These are phyloP conservation scores for Suillus spraguei DNA, from an alignment of 768 basidiomycete genomes.

Conservation along the genomic window DNA sequence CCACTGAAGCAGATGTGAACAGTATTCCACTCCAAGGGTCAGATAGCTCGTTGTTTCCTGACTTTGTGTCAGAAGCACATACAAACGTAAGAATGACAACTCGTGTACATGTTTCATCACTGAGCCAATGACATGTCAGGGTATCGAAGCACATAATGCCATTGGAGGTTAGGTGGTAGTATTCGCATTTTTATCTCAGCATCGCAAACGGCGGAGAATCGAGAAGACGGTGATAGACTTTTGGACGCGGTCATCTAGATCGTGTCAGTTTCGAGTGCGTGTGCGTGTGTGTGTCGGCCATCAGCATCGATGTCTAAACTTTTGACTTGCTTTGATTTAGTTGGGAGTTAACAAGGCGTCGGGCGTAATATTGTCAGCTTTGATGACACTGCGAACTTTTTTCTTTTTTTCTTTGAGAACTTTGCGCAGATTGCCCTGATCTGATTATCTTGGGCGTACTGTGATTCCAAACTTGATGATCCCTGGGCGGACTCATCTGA, in stretches of 20 bases:
- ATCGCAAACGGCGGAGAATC: conserved; percentile 55
- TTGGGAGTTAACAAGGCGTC: conserved; percentile 80
- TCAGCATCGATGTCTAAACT: not conserved
- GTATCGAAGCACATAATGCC: conserved; percentile 57
- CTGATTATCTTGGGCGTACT: no score
- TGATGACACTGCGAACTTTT: conserved; percentile 77
- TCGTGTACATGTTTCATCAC: not conserved
- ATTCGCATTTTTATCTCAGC: conserved; percentile 57
- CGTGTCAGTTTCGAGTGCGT: conserved; percentile 68
- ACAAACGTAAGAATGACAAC: conserved; percentile 9
- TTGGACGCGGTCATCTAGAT: conserved; percentile 35
- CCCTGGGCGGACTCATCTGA: conserved; percentile 61
- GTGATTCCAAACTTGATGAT: conserved; percentile 69
- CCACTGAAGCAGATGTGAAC: conserved; percentile 8
- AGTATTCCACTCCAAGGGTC: conserved; percentile 10
- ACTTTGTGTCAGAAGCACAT: conserved; percentile 14
- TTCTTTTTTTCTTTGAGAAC: conserved; percentile 71
- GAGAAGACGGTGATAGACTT: conserved; percentile 55
- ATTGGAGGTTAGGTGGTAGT: conserved; percentile 70
- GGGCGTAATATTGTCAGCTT: conserved; percentile 66
- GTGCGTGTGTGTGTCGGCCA: conserved; percentile 33
- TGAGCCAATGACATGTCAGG: conserved; percentile 32
- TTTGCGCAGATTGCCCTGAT: conserved; percentile 42
- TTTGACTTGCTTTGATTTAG: conserved; percentile 35
- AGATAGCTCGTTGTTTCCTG: conserved; percentile 1